Evolutionary conservation across 768 basidiomycete species (phyloP).

Genomic region (Suillus americanus): DNA sequence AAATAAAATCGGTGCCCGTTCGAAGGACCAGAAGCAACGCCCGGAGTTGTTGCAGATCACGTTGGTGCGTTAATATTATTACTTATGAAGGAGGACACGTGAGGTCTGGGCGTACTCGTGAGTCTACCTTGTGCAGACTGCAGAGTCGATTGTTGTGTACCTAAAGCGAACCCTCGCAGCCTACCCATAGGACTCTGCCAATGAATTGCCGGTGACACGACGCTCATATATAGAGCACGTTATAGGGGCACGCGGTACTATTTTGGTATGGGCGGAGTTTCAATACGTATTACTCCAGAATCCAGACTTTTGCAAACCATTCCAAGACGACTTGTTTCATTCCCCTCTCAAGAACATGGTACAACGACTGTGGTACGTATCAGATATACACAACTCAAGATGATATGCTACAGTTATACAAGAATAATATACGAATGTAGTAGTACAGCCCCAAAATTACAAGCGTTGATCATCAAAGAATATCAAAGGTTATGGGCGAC

Average conservation of each 20-base stretch:
- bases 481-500: slow-evolving; percentile 42
- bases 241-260: neutral
- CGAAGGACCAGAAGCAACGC: neutral
- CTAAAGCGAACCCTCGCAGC: neutral
- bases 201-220: neutral
- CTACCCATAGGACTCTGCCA: neutral
- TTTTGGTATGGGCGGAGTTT: neutral
- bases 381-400: slow-evolving; percentile 10
- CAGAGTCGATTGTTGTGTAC: neutral
- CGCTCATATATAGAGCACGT: neutral
- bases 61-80: neutral
- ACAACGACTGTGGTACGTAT: neutral
- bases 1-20: neutral
- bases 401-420: slow-evolving; percentile 4
- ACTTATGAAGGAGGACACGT: neutral
- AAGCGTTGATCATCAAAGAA: neutral
- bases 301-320: neutral
- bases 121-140: neutral
- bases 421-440: slow-evolving; percentile 11
- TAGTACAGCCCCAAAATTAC: neutral
- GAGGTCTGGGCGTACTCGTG: neutral
- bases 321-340: neutral
- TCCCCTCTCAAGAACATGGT: neutral
- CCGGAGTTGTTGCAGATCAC: neutral
- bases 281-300: neutral